Evolutionary conservation across 2,329 filamentous ascomycete species (phyloP).

Genomic region (Cadophora sp.): DNA sequence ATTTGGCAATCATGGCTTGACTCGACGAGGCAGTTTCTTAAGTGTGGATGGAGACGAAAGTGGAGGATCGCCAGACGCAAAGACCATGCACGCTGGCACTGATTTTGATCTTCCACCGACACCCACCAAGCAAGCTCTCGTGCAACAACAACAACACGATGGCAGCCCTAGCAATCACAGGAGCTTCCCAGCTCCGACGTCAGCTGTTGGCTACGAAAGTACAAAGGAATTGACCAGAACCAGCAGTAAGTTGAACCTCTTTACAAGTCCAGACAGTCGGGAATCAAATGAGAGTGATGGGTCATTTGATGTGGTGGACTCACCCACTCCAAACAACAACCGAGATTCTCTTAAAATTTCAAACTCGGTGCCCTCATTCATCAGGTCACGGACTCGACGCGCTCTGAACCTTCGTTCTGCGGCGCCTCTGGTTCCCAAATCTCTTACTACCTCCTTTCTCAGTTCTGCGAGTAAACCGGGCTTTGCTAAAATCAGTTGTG

Average conservation of each 20-base stretch:
- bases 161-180: constrained; percentile 43
- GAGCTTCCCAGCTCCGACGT: constrained; percentile 36
- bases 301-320: constrained; percentile 42
- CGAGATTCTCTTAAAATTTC: constrained; percentile 45
- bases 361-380: constrained; percentile 49
- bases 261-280: constrained; percentile 38
- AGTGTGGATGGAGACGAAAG: constrained; percentile 75
- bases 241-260: constrained; percentile 46
- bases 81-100: constrained; percentile 61
- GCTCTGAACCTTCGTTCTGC: constrained; percentile 41
- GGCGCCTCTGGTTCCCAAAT: constrained; percentile 37
- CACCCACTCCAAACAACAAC: constrained; percentile 45
- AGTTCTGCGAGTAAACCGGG: constrained; percentile 47
- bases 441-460: constrained; percentile 42
- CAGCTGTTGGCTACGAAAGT: constrained; percentile 38
- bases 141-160: constrained; percentile 37
- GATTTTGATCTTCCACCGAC: constrained; percentile 88
- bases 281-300: constrained; percentile 41
- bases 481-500: constrained; percentile 59
- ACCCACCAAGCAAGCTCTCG: constrained; percentile 76
- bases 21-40: constrained; percentile 70
- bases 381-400: constrained; percentile 45
- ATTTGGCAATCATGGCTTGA: constrained; percentile 52
- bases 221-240: constrained; percentile 40
- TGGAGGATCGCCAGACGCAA: constrained; percentile 57